Base-by-base conservation (phyloP, 2,329 filamentous ascomycete species). In the Aspergillus neoniger region DNA sequence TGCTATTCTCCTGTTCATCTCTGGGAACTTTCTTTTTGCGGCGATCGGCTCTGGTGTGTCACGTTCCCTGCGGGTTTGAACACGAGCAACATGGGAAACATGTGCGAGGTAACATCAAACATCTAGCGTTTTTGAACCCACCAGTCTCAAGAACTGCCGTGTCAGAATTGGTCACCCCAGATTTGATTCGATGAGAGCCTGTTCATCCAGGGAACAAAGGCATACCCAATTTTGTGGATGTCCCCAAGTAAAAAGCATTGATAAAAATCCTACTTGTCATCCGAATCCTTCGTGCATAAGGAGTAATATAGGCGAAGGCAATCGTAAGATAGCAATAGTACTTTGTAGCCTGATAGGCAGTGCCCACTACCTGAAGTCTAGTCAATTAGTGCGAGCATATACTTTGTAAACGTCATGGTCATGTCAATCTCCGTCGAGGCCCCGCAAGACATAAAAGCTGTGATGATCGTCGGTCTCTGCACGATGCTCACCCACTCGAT, bases 381-480 rank as follows among this genome's bases (percentile, higher is more conserved):
- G 25, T 47, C 15, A 12, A 30, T 28, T 55, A 55, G 53, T 21
- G 25, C 53, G 53, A 47, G 43, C 39, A 39, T 55, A 36, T 15
- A 36, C 10, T 36, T 36, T 36, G 53, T 32, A 55, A 44, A 55
- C 41, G 53, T 55, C 53, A 55, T 47, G 53, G 15, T 32, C 30
- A 41, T 55, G 39, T 55, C 53, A 30, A 50, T 30, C 47, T 30
- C 19, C 10, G 41, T 23, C 41, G 17, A 23, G 36, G 25, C 51
- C 51, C 53, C 53, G 39, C 53, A 19, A 55, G 53, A 30, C 39
- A 55, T 28, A 41, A 36, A 50, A 28, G 28, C 8, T 28, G 47
- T n/a, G 25, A 50, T 30, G 47, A 50, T 50, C 47, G 25, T 50
- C 47, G 25, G 53, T 43, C 41, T 44, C 10, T 44, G 43, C 53